phyloP scores from a whole-genome alignment of 768 basidiomycete genomes.

The Hebeloma cylindrosporum region DNA sequence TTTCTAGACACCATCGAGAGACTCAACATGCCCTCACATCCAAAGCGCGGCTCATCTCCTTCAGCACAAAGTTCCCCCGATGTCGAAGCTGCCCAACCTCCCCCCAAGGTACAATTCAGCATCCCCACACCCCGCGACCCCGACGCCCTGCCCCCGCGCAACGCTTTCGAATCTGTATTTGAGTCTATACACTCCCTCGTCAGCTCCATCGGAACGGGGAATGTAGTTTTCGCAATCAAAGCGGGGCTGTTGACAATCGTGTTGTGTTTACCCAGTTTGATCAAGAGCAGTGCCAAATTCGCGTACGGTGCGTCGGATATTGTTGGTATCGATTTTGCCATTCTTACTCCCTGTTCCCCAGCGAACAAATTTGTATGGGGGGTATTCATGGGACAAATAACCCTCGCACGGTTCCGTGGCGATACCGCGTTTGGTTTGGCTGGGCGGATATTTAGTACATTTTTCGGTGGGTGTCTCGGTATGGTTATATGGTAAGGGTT shows the following conservation, averaged over 20 bases:
- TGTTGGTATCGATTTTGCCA: not conserved
- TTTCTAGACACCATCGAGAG: constrained; percentile 55
- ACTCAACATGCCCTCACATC: constrained; percentile 27
- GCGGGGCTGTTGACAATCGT: constrained; percentile 62
- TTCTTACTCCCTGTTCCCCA: constrained; percentile 23
- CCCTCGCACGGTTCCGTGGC: constrained; percentile 68
- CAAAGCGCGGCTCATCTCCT: not conserved
- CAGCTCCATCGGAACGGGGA: constrained; percentile 53
- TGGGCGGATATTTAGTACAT: constrained; percentile 61
- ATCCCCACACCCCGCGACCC: constrained; percentile 60
- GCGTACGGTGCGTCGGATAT: constrained; percentile 22
- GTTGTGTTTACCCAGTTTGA: constrained; percentile 58
- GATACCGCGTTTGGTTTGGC: constrained; percentile 71
- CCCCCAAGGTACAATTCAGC: not conserved
- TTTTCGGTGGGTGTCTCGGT: constrained; percentile 62
- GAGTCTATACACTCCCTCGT: constrained; percentile 40
- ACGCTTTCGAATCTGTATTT: constrained; percentile 51
- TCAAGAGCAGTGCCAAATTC: constrained; percentile 52
- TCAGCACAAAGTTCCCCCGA: not conserved
- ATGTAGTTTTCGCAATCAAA: constrained; percentile 69
- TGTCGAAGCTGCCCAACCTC: not conserved
- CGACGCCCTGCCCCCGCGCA: constrained; percentile 70
- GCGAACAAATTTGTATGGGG: constrained; percentile 72
- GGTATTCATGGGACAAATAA: constrained; percentile 75
- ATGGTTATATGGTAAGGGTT: constrained; percentile 61